Base-by-base conservation (phyloP, 805 yeast species). In the Kurtzmaniella fragi region DNA sequence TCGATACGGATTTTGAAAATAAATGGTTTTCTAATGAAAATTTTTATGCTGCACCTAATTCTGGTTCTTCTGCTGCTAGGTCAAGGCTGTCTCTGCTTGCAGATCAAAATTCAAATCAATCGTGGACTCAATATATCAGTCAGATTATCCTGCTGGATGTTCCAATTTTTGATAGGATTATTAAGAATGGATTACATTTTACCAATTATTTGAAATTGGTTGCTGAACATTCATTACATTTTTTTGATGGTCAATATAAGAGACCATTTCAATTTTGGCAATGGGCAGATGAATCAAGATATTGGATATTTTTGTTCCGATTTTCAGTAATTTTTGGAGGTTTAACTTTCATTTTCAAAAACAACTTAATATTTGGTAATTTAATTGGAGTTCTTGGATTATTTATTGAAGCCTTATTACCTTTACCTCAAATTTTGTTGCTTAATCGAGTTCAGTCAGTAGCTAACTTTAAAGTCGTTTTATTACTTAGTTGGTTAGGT, bases 201-300 rank as follows among this genome's bases (percentile, higher is more conserved):
- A 7, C 16, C 26, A 35, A 28, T 16, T 35, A 28, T 14, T 17
- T 28, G n/a, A 16, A 28, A n/a, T 35, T 45, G 12, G 20, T 40
- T 6, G 45, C 48, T 30, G 39, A 39, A 8, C 49, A 74, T 36
- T 51, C 69, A 37, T 52, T 85, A 13, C 70, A 79, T 37, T 71
- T 82, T 40, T 85, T 84, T 56, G 93, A 85, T 57, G 84, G 84
- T 14, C 75, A 75, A 53, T 83, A 77, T 52, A 64, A 68, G 39
- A 65, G 95, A 42, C 81, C 88, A 1, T 71, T 68, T 35, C 58
- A 70, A 29, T 86, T 89, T 53, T 89, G 96, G 96, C 95, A 87
- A 59, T 89, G 96, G 96, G 68, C 72, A 47, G 70, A 75, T 4
- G 76, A 75, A 42, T 50, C 40, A 7, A 62, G 56, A 29, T 85